Base-by-base conservation (phyloP, 305 asterid genomes). In the Caryopteris hybrid region DNA sequence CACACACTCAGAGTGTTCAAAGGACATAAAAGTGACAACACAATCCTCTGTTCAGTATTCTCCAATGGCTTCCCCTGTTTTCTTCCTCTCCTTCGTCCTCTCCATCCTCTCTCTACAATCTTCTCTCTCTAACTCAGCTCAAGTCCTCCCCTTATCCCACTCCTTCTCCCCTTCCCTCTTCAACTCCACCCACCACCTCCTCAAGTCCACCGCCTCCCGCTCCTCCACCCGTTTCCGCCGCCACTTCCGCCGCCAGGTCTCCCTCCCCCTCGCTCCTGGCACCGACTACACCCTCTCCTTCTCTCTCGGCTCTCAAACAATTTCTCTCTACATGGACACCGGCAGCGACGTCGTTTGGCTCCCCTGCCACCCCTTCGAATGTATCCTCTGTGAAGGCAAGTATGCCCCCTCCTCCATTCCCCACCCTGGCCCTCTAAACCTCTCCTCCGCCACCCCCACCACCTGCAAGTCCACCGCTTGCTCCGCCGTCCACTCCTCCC, bases 261-360 rank as follows among this genome's bases (percentile, higher is more conserved):
- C 97, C 34, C 89, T 88, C 47, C 97, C 97, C 4, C 90, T 90
- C 34, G 72, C 92, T 33, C 90, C 97, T 1, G 95, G 97, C 38
- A 79, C 90, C 12, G 98, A 92, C 72, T 92, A 92, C 69, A 90
- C 97, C 1, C 78, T 88, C 10, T 86, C 97, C 29, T 83, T 92
- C 70, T 77, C 91, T 21, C 69, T 92, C 18, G 87, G 94, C 42
- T 65, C 88, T 1, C 95, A 92, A 29, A 81, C 84, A 0, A 72
- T 90, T 16, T 92, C 98, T 0, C 86, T 92, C 1, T 92, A 92
- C 69, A 84, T 92, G 94, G 98, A 92, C 82, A 92, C 98, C 3
- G 97, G 96, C 0, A 92, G 98, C 72, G 97, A 92, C 74, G 78
- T 92, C 74, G 94, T 92, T 65, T 92, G 98, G 98, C 83, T 92